Conservation (phyloP, 805 yeast species). For the Henningerozyma blattae region DNA sequence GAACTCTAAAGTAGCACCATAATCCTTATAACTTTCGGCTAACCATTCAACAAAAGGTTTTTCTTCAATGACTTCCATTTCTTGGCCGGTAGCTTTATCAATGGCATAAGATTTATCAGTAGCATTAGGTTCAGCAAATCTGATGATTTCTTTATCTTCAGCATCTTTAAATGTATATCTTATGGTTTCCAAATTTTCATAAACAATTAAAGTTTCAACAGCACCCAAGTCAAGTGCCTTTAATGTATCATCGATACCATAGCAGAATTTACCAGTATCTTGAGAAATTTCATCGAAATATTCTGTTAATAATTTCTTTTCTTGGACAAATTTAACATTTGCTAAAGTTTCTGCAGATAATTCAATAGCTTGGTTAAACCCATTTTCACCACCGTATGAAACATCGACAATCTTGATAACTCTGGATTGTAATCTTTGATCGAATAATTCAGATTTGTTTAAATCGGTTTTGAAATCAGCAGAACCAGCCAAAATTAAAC, state of each 20-base stretch:
- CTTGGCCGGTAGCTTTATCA: constrained; percentile 80
- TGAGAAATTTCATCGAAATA: constrained; percentile 97
- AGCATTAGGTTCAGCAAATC: constrained; percentile 59
- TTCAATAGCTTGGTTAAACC: constrained; percentile 98
- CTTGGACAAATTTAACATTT: constrained; percentile 95
- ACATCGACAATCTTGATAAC: constrained; percentile 90
- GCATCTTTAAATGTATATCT: constrained; percentile 77
- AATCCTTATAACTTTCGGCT: constrained; percentile 89
- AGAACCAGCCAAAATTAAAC: constrained; percentile 94
- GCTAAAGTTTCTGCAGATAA: constrained; percentile 93
- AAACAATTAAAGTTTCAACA: constrained; percentile 82
- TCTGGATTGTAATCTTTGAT: constrained; percentile 74
- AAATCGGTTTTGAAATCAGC: constrained; percentile 98
- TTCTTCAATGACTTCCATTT: constrained; percentile 82
- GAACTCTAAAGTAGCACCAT: constrained; percentile 92
- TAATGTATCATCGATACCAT: constrained; percentile 91
- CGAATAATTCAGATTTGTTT: constrained; percentile 86
- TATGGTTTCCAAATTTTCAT: constrained; percentile 77
- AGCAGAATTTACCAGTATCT: constrained; percentile 95
- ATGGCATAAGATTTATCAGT: constrained; percentile 64
- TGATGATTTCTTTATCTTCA: constrained; percentile 67
- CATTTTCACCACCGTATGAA: constrained; percentile 98
- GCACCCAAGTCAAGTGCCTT: constrained; percentile 97
- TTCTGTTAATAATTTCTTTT: constrained; percentile 82
- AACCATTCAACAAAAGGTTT: constrained; percentile 90